Evolutionary conservation across 1,284 basidiomycete genomes (phyloP).

Genomic region (Papiliotrema flavescens): DNA sequence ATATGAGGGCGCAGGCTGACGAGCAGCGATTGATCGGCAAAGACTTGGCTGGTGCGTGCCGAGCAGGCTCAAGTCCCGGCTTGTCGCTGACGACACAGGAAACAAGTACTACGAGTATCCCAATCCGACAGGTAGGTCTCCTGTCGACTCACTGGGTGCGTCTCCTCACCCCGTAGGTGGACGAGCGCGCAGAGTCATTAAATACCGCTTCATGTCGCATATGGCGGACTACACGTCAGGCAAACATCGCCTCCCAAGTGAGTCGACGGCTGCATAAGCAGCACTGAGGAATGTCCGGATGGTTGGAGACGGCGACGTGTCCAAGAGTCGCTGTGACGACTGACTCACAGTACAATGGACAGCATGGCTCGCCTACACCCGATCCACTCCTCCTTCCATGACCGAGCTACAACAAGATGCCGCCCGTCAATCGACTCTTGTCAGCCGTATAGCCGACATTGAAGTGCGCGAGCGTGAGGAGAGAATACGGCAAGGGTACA

Average conservation of each 20-base stretch:
- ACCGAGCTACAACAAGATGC: constrained; percentile 34
- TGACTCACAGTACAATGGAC: constrained; percentile 30
- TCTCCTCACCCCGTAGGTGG: constrained; percentile 14
- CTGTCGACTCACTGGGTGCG: not conserved
- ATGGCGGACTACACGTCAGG: constrained; percentile 27
- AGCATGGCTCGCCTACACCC: constrained; percentile 40
- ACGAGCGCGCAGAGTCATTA: constrained; percentile 25
- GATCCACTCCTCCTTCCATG: constrained; percentile 30
- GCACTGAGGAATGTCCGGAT: too few species aligned
- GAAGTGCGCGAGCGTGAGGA: constrained; percentile 38
- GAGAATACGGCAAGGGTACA: constrained; percentile 43
- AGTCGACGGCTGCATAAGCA: not conserved
- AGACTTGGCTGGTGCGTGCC: constrained; percentile 12
- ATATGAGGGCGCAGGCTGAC: not conserved
- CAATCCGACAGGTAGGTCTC: constrained; percentile 17
- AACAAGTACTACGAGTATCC: constrained; percentile 34
- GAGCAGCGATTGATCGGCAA: constrained; percentile 12
- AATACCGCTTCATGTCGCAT: constrained; percentile 23
- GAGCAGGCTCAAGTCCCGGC: not conserved
- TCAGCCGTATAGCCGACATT: constrained; percentile 28
- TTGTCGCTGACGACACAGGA: constrained; percentile 6
- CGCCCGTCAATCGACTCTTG: constrained; percentile 21
- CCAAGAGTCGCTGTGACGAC: not conserved
- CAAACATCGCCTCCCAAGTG: constrained; percentile 29
- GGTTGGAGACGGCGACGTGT: too few species aligned